Conservation (phyloP, 2,329 filamentous ascomycete species). For the Rutstroemia sp. region DNA sequence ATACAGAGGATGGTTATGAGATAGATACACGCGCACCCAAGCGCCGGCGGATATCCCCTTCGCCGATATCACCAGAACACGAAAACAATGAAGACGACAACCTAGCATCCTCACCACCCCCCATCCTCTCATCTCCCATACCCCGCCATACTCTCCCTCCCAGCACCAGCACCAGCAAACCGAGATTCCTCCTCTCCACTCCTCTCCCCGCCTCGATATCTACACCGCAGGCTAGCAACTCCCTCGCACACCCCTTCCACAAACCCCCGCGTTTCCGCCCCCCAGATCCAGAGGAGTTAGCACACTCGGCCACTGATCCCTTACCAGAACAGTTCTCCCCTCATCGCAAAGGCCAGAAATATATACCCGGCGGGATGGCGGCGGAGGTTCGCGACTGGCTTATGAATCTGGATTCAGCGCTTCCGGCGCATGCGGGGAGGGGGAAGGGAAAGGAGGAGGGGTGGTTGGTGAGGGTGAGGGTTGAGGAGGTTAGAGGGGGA, state of each 20-base stretch:
- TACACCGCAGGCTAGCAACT: constrained; percentile 10
- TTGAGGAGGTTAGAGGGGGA: constrained; percentile 24
- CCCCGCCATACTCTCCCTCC: constrained; percentile 14
- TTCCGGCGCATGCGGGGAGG: constrained; percentile 8
- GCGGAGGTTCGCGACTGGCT: constrained; percentile 43
- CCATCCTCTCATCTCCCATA: constrained; percentile 22
- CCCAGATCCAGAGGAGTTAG: constrained; percentile 17
- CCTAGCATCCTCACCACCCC: constrained; percentile 16
- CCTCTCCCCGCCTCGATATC: constrained; percentile 14
- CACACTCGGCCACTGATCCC: constrained; percentile 26
- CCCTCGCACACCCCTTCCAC: constrained; percentile 18
- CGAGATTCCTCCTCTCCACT: constrained; percentile 26
- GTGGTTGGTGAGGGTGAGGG: constrained; percentile 25
- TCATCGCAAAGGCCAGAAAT: constrained; percentile 41
- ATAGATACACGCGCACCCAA: constrained; percentile 21
- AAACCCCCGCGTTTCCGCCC: constrained; percentile 29
- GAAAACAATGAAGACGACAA: constrained; percentile 9
- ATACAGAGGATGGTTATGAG: constrained; percentile 17
- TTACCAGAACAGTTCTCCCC: constrained; percentile 47
- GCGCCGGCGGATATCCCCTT: constrained; percentile 23
- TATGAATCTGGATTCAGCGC: constrained; percentile 32
- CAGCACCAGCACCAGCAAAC: constrained; percentile 12
- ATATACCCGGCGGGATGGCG: constrained; percentile 41
- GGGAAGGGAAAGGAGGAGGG: constrained; percentile 14
- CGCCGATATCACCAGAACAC: constrained; percentile 9